phyloP scores from a whole-genome alignment of 106 monocot genomes.

The Posidonia australis region DNA sequence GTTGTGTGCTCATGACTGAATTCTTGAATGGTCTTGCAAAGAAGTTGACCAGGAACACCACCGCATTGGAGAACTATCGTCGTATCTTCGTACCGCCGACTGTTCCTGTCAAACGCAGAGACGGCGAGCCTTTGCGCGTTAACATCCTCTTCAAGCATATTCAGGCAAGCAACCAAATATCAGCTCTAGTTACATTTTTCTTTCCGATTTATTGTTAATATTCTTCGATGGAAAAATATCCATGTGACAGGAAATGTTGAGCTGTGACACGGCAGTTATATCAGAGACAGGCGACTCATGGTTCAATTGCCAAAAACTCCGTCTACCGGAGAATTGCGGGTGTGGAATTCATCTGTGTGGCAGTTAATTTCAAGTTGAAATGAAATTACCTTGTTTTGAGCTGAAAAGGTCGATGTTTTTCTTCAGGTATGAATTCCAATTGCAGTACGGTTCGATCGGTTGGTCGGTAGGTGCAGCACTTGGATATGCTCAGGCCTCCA shows the following conservation, averaged over 20 bases:
- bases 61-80: conserved; percentile 26
- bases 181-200: neutral
- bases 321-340: conserved; percentile 19
- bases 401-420: too few species aligned
- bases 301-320: conserved; percentile 47
- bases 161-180: conserved; percentile 34
- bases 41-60: conserved; percentile 33
- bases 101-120: conserved; percentile 15
- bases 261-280: conserved; percentile 29
- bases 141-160: conserved; percentile 50
- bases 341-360: neutral
- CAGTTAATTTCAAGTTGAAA: neutral
- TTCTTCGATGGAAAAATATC: too few species aligned
- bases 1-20: conserved; percentile 42
- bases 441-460: conserved; percentile 45
- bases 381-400: neutral
- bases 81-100: conserved; percentile 28
- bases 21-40: conserved; percentile 27
- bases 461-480: conserved; percentile 42
- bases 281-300: conserved; percentile 45
- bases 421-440: conserved; percentile 41
- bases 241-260: conserved; percentile 32
- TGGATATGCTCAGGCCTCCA: conserved; percentile 41
- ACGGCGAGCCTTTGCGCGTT: conserved; percentile 29
- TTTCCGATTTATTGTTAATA: neutral